Conservation (phyloP, 192 early-diverging fungal genomes). For the Phycomyces nitens region DNA sequence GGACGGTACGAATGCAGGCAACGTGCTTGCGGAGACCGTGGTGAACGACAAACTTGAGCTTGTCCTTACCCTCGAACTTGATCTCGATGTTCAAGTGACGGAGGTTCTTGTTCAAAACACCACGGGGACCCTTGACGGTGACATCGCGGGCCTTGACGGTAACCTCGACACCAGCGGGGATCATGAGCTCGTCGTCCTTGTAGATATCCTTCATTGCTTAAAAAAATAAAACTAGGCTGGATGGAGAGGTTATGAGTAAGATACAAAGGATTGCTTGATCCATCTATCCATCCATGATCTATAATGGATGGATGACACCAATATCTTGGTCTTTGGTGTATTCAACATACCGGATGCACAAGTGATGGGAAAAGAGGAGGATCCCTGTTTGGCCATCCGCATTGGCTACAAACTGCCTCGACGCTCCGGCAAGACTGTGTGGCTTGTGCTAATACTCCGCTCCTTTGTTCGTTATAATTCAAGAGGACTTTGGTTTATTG, state of each 20-base stretch:
- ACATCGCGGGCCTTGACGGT: slow-evolving; percentile 86
- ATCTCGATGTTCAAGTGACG: slow-evolving; percentile 94
- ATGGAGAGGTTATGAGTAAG: neutral
- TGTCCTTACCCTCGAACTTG: slow-evolving; percentile 59
- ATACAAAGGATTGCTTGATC: neutral
- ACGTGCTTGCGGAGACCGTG: slow-evolving; percentile 96
- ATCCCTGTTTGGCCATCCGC: neutral
- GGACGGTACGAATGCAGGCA: slow-evolving; percentile 96
- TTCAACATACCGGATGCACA: slow-evolving; percentile 18
- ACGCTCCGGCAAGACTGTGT: neutral
- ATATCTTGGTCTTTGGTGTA: neutral
- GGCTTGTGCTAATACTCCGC: slow-evolving; percentile 1
- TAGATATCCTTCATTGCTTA: slow-evolving; percentile 80
- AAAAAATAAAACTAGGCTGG: neutral
- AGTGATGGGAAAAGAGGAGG: slow-evolving; percentile 24
- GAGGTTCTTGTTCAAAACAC: slow-evolving; percentile 83
- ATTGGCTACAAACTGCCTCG: neutral
- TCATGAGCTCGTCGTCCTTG: slow-evolving; percentile 83
- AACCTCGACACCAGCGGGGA: slow-evolving; percentile 86
- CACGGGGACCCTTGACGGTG: slow-evolving; percentile 89
- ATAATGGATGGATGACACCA: slow-evolving; percentile 2
- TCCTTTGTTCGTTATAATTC: neutral
- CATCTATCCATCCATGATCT: slow-evolving; percentile 21
- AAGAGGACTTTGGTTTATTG: too few species aligned
- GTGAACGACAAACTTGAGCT: slow-evolving; percentile 87